Evolutionary conservation across 2,329 filamentous ascomycete genomes (phyloP).

Genomic region (Cercospora janseana): DNA sequence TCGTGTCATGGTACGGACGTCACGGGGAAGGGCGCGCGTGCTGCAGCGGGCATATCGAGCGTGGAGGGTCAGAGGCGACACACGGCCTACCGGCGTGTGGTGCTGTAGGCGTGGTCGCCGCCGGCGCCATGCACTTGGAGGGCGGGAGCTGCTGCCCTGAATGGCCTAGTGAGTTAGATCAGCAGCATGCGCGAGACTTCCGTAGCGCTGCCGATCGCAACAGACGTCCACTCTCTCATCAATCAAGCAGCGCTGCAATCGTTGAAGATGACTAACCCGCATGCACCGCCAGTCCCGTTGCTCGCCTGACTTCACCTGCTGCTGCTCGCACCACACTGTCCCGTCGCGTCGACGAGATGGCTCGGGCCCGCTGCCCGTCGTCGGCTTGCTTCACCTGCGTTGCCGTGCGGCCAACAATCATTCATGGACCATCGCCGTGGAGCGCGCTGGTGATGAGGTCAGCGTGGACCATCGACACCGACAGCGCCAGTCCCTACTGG

Average conservation of each 20-base stretch:
- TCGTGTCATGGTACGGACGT: no score
- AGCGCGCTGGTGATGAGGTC: slow-evolving; percentile 15
- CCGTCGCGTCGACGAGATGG: slow-evolving; percentile 9
- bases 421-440: slow-evolving; percentile 6
- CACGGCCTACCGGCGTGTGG: no score
- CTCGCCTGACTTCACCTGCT: not conserved
- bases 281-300: not conserved
- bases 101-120: no score
- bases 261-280: not conserved
- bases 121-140: not conserved
- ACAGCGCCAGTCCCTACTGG: slow-evolving; percentile 6
- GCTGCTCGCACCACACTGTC: not conserved
- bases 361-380: slow-evolving; percentile 4
- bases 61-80: no score
- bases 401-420: slow-evolving; percentile 9
- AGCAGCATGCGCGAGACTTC: not conserved
- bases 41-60: no score
- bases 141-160: not conserved
- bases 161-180: no score
- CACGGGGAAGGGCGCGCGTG: no score
- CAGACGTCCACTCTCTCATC: not conserved
- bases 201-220: not conserved
- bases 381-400: slow-evolving; percentile 13
- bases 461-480: slow-evolving; percentile 10
- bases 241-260: not conserved